Conservation (phyloP, 2,329 filamentous ascomycete species). For the Fusarium musae region DNA sequence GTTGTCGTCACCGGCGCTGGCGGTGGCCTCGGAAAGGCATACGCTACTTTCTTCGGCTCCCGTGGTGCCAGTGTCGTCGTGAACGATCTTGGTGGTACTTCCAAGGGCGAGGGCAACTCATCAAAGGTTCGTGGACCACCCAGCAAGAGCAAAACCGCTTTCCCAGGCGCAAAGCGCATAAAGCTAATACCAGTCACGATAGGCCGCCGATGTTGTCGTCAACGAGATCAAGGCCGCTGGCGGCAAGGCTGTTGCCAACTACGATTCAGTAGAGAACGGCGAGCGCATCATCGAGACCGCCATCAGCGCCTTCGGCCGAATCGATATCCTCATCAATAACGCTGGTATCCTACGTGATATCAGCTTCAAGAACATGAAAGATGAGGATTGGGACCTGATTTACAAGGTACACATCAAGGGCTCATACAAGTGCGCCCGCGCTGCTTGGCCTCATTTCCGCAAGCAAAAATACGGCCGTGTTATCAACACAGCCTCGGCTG, state of each 20-base stretch:
- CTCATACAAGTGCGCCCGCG: constrained; percentile 93
- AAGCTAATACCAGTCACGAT: constrained; percentile 35
- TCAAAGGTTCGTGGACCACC: constrained; percentile 72
- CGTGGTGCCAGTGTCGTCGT: constrained; percentile 95
- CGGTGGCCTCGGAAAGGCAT: constrained; percentile 82
- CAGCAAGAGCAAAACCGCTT: background rate
- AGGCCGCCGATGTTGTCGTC: constrained; percentile 87
- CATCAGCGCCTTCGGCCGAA: constrained; percentile 81
- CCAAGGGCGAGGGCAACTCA: constrained; percentile 90
- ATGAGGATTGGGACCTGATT: constrained; percentile 95
- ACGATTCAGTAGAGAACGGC: constrained; percentile 92
- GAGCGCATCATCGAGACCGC: constrained; percentile 94
- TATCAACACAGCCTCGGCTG: constrained; percentile 97
- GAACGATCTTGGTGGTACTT: constrained; percentile 92
- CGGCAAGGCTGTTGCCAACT: constrained; percentile 97
- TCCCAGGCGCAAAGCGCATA: constrained; percentile 10
- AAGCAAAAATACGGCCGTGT: constrained; percentile 98
- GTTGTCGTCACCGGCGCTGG: constrained; percentile 86
- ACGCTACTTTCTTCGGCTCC: constrained; percentile 89
- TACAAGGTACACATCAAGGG: constrained; percentile 93
- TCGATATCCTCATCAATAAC: constrained; percentile 98
- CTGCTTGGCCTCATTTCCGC: constrained; percentile 96
- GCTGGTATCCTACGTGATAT: constrained; percentile 94
- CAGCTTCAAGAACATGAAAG: constrained; percentile 99
- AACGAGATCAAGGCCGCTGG: constrained; percentile 86